phyloP scores from a whole-genome alignment of 306 rosid species.

The Inga oerstediana region DNA sequence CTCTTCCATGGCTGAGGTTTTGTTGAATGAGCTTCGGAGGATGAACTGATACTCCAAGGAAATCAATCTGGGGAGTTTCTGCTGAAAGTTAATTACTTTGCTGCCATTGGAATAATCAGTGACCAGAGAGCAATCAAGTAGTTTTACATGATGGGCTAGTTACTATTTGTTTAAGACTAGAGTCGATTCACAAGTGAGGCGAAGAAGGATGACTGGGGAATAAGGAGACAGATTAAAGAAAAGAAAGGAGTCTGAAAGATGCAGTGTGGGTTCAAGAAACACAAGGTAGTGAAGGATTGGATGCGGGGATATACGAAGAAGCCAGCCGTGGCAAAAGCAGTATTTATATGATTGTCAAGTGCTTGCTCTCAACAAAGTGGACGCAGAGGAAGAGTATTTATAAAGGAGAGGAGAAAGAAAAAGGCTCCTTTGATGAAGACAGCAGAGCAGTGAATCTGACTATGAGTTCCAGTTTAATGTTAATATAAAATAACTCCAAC shows the following conservation, averaged over 20 bases:
- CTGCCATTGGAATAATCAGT: conserved; percentile 34
- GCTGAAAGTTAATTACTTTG: conserved; percentile 19
- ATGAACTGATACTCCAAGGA: background rate
- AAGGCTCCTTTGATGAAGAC: background rate
- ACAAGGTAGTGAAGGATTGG: background rate
- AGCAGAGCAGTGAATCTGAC: background rate
- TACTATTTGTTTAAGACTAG: conserved; percentile 6
- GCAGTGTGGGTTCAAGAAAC: conserved; percentile 31
- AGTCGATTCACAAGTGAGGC: conserved; percentile 9
- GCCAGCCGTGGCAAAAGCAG: conserved; percentile 4
- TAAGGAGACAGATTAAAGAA: conserved; percentile 14
- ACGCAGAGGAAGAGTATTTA: conserved; percentile 11
- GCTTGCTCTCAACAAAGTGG: conserved; percentile 9
- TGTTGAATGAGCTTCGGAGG: conserved; percentile 10
- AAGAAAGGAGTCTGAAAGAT: conserved; percentile 15
- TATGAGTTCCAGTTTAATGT: background rate
- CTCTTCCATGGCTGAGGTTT: conserved; percentile 58
- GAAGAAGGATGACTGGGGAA: background rate
- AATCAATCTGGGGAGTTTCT: conserved; percentile 24
- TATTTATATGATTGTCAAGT: background rate
- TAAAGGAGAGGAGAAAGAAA: background rate
- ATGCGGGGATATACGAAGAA: background rate
- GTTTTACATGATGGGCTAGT: conserved; percentile 50
- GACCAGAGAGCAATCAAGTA: background rate
- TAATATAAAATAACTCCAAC: conserved; percentile 25